A percentile compares a stretch with the other conserved stretches of the same genome.
These are phyloP conservation scores for Trypanosoma congolense DNA, from an alignment of 208 protist species.

Conservation along the genomic window DNA sequence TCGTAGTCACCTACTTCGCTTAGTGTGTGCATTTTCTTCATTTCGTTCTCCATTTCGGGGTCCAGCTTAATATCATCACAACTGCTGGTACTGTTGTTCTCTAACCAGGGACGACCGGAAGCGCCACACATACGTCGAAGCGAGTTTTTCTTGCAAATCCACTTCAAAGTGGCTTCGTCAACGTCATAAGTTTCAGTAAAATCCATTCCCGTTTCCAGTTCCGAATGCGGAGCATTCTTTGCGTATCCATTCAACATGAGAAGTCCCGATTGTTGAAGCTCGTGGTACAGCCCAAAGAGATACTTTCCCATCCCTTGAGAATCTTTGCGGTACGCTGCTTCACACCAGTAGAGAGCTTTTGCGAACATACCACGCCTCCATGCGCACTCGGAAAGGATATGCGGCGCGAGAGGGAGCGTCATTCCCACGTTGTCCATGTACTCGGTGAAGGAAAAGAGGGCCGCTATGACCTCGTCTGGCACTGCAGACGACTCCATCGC, in stretches of 20 bases:
- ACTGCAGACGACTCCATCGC: slow-evolving; percentile 49
- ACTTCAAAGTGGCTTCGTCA: slow-evolving; percentile 32
- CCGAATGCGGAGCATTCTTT: slow-evolving; percentile 58
- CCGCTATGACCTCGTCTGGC: slow-evolving; percentile 66
- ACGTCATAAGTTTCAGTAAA: slow-evolving; percentile 30
- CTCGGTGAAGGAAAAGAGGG: slow-evolving; percentile 68
- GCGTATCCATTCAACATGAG: slow-evolving; percentile 77
- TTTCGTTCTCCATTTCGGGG: slow-evolving; percentile 41
- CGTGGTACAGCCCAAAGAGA: slow-evolving; percentile 77
- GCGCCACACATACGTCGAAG: slow-evolving; percentile 37
- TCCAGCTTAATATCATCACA: slow-evolving; percentile 31
- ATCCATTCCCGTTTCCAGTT: slow-evolving; percentile 60
- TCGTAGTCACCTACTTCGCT: slow-evolving; percentile 80
- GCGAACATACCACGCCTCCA: slow-evolving; percentile 85
- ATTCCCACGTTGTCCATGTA: slow-evolving; percentile 86
- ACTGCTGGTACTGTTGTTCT: slow-evolving; percentile 36
- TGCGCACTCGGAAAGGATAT: slow-evolving; percentile 69
- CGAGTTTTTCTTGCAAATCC: slow-evolving; percentile 21
- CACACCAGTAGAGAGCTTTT: slow-evolving; percentile 84
- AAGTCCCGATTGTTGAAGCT: slow-evolving; percentile 69
- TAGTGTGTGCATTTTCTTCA: slow-evolving; percentile 61
- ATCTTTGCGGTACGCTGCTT: slow-evolving; percentile 76
- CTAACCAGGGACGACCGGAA: slow-evolving; percentile 30
- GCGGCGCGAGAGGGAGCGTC: slow-evolving; percentile 53
- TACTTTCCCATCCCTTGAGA: slow-evolving; percentile 58